Conservation (phyloP, 2,329 filamentous ascomycete genomes). For the Aureobasidium sp. region DNA sequence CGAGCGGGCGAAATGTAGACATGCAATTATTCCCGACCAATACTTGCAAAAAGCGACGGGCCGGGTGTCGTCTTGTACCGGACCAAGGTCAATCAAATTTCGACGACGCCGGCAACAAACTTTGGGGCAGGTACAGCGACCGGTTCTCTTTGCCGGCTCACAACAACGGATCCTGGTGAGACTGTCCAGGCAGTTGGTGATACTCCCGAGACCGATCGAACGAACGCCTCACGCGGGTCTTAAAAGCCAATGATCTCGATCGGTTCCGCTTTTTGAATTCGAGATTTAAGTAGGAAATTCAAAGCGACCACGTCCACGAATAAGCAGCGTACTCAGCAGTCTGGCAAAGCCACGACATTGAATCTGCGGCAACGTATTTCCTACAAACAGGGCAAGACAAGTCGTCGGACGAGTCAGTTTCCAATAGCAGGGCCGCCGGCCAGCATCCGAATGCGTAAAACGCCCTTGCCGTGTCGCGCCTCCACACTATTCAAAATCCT, state of each 20-base stretch:
- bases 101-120: background rate
- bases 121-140: slow-evolving; percentile 8
- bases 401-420: slow-evolving; percentile 8
- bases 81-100: background rate
- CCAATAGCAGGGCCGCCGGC: background rate
- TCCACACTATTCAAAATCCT: background rate
- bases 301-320: background rate
- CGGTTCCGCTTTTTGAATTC: background rate
- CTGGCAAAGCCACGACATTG: background rate
- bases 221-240: slow-evolving; percentile 2
- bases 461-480: background rate
- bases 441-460: background rate
- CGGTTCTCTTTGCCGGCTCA: background rate
- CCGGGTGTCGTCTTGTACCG: background rate
- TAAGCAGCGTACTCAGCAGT: background rate
- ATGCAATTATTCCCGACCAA: background rate
- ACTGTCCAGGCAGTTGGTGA: slow-evolving; percentile 4
- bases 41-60: background rate
- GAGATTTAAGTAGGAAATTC: background rate
- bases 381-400: background rate
- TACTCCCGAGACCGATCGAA: slow-evolving; percentile 4
- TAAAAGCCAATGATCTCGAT: background rate
- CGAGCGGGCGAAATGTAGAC: background rate
- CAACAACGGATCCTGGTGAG: background rate
- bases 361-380: background rate